These are phyloP conservation scores for Neoarthrinium moseri DNA, from an alignment of 2,329 filamentous ascomycete genomes.

Conservation along the genomic window DNA sequence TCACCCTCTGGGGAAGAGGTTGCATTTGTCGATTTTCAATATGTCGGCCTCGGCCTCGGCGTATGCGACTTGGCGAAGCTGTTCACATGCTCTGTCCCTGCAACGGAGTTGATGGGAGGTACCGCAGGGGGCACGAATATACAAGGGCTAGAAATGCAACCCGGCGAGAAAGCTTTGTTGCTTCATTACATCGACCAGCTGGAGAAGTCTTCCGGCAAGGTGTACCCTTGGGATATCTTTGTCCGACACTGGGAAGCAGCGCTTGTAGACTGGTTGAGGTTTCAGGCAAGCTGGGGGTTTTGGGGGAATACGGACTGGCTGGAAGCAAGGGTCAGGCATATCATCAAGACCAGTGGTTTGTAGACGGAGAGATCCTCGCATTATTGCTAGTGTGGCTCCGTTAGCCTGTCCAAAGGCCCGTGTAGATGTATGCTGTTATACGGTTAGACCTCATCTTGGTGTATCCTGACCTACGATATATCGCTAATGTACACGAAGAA, in stretches of 20 bases:
- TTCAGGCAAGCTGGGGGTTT: slow-evolving; percentile 61
- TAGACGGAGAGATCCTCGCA: no score
- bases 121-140: slow-evolving; percentile 26
- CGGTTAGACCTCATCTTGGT: no score
- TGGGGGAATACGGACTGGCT: slow-evolving; percentile 61
- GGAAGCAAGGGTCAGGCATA: slow-evolving; percentile 50
- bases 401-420: no score
- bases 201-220: slow-evolving; percentile 16
- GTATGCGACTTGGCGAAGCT: slow-evolving; percentile 67
- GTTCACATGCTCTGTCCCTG: slow-evolving; percentile 64
- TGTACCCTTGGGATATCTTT: slow-evolving; percentile 55
- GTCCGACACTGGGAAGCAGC: slow-evolving; percentile 64
- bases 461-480: no score
- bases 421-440: no score
- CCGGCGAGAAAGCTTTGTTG: slow-evolving; percentile 51
- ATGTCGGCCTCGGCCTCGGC: slow-evolving; percentile 62
- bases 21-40: slow-evolving; percentile 70
- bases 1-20: slow-evolving; percentile 45
- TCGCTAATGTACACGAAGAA: no score
- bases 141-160: slow-evolving; percentile 43
- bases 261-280: slow-evolving; percentile 65
- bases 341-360: no score
- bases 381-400: no score
- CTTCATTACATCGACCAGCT: slow-evolving; percentile 44
- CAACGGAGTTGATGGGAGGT: slow-evolving; percentile 44